Evolutionary conservation across 352 stramenopile species (phyloP), one percentile per base, ranked within the genome.

Genomic region (Poterioochromonas sp.): DNA sequence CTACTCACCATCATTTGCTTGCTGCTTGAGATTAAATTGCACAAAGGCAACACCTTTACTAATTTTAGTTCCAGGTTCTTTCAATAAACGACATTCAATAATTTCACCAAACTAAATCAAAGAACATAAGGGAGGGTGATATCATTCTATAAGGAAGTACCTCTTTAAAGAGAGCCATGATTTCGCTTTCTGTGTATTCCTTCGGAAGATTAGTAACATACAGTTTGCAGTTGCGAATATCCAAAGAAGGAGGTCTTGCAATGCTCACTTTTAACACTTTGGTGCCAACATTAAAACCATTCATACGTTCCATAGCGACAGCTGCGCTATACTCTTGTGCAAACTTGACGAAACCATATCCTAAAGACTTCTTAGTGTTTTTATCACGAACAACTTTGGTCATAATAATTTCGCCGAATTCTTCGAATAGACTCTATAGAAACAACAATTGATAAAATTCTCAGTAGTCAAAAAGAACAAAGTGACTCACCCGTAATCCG

Each of bases 331-430:
- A 20, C 0, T 62, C 29, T 18, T 64, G 15, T 3, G 34, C 2
- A 64, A 64, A 76, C n/a, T 44, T 62, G 41, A 76, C 69, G 34
- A 76, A 76, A 32, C 69, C 69, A 47, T 76, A 76, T 11, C 43
- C 41, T 29, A 64, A 32, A 32, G 41, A 63, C 8, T 43, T 44
- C 47, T 64, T 64, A 2, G 69, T 64, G 11, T 43, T 64, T 34
- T 76, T 62, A 34, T 76, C 47, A 15, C 41, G 8, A 44, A 64
- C 69, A 2, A 76, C 47, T 32, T 76, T 62, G n/a, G 69, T 54
- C 41, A 58, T 51, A 1, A 74, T 35, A 1, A 74, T 35, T 35
- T 74, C 65, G 3, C 65, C 65, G 5, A 18, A 54, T 26, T 74
- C 65, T 58, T 29, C 0, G 40, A 74, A 74, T 39, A 74, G 51